These are phyloP conservation scores for Teratosphaeria epicoccoides DNA, from an alignment of 2,329 filamentous ascomycete genomes.

Conservation along the genomic window DNA sequence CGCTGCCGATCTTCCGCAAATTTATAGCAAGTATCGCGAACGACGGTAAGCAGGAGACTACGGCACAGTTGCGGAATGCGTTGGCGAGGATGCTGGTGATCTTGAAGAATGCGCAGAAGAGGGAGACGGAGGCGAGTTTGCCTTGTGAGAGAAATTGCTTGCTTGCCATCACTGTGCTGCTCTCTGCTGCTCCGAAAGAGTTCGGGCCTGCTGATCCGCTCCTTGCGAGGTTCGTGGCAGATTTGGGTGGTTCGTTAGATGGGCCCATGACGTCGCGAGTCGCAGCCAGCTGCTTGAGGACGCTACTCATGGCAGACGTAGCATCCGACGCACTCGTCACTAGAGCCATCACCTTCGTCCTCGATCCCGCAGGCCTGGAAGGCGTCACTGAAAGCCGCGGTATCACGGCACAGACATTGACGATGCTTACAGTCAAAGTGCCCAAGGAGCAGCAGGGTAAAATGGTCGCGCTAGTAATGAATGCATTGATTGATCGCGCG, in stretches of 20 bases:
- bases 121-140: constrained; percentile 66
- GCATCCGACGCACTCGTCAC: constrained; percentile 54
- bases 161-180: constrained; percentile 75
- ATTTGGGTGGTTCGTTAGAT: constrained; percentile 73
- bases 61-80: constrained; percentile 67
- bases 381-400: constrained; percentile 68
- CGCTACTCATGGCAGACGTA: constrained; percentile 68
- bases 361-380: constrained; percentile 51
- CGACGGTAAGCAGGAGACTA: constrained; percentile 36
- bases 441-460: constrained; percentile 33
- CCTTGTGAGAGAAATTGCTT: constrained; percentile 88
- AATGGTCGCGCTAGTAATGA: constrained; percentile 66
- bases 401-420: constrained; percentile 63
- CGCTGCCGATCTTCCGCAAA: constrained; percentile 80
- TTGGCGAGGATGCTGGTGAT: constrained; percentile 74
- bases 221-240: constrained; percentile 63
- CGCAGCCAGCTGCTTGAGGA: constrained; percentile 79
- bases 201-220: constrained; percentile 66
- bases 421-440: constrained; percentile 51
- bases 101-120: constrained; percentile 62
- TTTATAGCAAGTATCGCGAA: constrained; percentile 68
- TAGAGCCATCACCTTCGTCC: constrained; percentile 66
- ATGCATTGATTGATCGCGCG: constrained; percentile 65
- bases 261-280: constrained; percentile 79
- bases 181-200: constrained; percentile 56